Conservation (phyloP, 2,329 filamentous ascomycete genomes). For the Aspergillus brunneoviolaceus region DNA sequence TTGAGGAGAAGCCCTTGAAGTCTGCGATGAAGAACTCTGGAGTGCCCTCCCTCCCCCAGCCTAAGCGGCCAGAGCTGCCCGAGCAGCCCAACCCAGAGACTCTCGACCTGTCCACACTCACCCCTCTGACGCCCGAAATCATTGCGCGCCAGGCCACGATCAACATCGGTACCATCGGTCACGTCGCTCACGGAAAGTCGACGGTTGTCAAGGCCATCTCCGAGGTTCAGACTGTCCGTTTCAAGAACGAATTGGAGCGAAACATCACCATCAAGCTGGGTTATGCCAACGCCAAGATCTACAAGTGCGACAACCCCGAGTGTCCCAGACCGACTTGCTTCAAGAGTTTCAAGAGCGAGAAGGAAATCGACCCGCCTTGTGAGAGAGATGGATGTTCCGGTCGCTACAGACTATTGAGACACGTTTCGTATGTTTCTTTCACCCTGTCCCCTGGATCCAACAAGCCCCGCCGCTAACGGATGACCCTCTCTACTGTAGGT, state of each 20-base stretch:
- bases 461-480: slow-evolving; percentile 10
- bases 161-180: slow-evolving; percentile 97
- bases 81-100: slow-evolving; percentile 91
- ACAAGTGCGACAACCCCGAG: slow-evolving; percentile 90
- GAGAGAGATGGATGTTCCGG: slow-evolving; percentile 89
- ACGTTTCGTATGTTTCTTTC: slow-evolving; percentile 68
- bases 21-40: slow-evolving; percentile 80
- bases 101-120: slow-evolving; percentile 77
- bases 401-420: slow-evolving; percentile 82
- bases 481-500: slow-evolving; percentile 53
- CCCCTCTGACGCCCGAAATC: slow-evolving; percentile 89
- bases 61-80: slow-evolving; percentile 67
- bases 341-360: slow-evolving; percentile 96
- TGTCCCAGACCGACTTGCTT: slow-evolving; percentile 96
- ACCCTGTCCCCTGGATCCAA: background rate
- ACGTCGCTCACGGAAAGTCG: slow-evolving; percentile 98
- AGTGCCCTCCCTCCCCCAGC: slow-evolving; percentile 51
- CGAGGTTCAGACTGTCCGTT: slow-evolving; percentile 96
- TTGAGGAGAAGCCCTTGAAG: slow-evolving; percentile 70
- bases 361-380: slow-evolving; percentile 95
- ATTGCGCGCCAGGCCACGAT: slow-evolving; percentile 97
- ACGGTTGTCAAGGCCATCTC: slow-evolving; percentile 99
- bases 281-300: slow-evolving; percentile 99
- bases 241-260: slow-evolving; percentile 99
- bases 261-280: slow-evolving; percentile 99